These are phyloP conservation scores for Nakaseomyces delphensis DNA, from an alignment of 1,139 yeast genomes.

Conservation along the genomic window DNA sequence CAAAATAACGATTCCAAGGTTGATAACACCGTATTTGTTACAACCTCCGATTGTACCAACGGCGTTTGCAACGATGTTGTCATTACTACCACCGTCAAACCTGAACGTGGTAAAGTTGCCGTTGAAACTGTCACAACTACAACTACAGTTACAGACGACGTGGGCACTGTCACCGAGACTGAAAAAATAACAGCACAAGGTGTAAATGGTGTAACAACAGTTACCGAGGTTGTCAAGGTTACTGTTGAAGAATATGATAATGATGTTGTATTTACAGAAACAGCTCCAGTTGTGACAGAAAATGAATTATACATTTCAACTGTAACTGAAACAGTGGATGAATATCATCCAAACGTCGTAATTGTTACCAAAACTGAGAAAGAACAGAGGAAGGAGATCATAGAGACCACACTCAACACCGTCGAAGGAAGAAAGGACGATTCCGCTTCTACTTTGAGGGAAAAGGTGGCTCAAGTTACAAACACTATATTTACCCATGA, in stretches of 20 bases:
- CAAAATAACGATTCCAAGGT: not conserved
- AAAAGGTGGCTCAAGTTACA: not conserved
- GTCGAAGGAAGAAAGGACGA: not conserved
- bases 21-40: not conserved
- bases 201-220: not conserved
- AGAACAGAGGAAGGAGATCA: not conserved
- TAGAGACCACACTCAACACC: not conserved
- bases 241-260: not conserved
- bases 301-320: not conserved
- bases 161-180: not conserved
- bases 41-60: not conserved
- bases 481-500: not conserved
- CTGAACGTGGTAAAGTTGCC: not conserved
- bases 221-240: not conserved
- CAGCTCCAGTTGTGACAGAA: not conserved
- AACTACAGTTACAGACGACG: not conserved
- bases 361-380: not conserved
- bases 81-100: not conserved
- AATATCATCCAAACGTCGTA: not conserved
- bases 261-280: not conserved
- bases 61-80: not conserved
- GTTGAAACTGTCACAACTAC: not conserved
- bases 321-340: not conserved
- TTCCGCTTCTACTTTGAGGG: no score
- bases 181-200: not conserved